Conservation (phyloP, 2,329 filamentous ascomycete genomes). For the Phoma sp. region DNA sequence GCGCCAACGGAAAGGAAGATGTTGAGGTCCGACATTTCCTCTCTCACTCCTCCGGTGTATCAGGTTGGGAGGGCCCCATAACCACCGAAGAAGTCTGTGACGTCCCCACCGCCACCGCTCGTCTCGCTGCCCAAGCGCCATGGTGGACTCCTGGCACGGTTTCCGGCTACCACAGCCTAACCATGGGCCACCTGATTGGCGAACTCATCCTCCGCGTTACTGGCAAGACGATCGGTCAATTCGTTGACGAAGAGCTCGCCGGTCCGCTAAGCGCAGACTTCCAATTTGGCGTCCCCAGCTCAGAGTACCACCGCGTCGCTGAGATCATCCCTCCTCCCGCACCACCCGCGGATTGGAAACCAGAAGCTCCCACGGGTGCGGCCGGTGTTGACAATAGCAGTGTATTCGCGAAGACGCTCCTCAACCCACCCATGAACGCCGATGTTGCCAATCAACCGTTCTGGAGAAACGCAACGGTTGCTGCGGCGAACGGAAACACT, state of each 20-base stretch:
- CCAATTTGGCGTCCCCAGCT: conserved; percentile 17
- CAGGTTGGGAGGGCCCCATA: conserved; percentile 18
- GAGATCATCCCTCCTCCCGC: conserved; percentile 23
- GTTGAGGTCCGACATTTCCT: conserved; percentile 26
- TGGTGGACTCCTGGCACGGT: conserved; percentile 28
- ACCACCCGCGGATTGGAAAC: neutral
- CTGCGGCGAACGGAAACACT: conserved; percentile 21
- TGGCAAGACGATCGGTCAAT: conserved; percentile 9
- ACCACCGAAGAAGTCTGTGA: conserved; percentile 17
- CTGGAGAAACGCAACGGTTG: conserved; percentile 7
- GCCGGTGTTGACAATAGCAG: neutral
- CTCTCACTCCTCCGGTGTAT: conserved; percentile 23
- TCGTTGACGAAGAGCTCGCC: conserved; percentile 69
- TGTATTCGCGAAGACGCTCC: conserved; percentile 9
- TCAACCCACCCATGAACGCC: conserved; percentile 19
- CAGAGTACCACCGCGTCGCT: conserved; percentile 18
- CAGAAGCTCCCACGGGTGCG: neutral
- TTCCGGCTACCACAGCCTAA: conserved; percentile 25
- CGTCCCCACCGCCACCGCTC: conserved; percentile 10
- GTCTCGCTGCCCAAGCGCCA: conserved; percentile 20
- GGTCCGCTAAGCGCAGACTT: conserved; percentile 56
- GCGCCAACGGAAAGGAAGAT: conserved; percentile 22
- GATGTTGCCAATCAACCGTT: neutral
- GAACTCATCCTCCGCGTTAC: conserved; percentile 19
- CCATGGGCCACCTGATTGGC: conserved; percentile 25